phyloP scores from a whole-genome alignment of 331 rosid species.

The Phaseolus coccineus region DNA sequence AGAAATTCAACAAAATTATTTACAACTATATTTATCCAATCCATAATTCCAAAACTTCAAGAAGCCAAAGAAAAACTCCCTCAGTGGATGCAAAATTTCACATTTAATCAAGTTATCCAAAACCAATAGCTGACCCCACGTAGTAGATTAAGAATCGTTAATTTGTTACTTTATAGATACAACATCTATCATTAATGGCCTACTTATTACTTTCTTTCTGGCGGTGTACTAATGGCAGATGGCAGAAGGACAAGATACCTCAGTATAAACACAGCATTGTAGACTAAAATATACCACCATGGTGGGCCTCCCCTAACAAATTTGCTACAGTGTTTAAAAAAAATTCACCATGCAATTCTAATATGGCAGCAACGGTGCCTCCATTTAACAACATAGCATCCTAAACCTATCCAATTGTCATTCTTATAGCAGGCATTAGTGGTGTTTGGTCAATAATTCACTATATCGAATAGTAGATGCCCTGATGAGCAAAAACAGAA shows the following conservation, averaged over 20 bases:
- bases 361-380: background rate
- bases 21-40: background rate
- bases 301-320: no score
- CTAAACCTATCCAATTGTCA: constrained; percentile 16
- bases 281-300: no score
- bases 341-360: background rate
- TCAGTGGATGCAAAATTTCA: background rate
- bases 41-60: background rate
- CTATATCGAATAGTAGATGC: background rate
- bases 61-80: background rate
- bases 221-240: no score
- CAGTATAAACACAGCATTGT: background rate
- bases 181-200: background rate
- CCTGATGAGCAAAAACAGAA: no score
- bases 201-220: background rate
- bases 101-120: background rate
- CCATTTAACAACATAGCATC: background rate
- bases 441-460: background rate
- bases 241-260: no score
- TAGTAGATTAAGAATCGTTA: background rate
- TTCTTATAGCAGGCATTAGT: background rate
- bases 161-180: background rate
- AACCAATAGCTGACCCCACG: background rate
- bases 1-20: background rate
- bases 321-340: background rate